Evolutionary conservation across 1,139 yeast genomes (phyloP).

Genomic region (Saccharomyces hybrid): DNA sequence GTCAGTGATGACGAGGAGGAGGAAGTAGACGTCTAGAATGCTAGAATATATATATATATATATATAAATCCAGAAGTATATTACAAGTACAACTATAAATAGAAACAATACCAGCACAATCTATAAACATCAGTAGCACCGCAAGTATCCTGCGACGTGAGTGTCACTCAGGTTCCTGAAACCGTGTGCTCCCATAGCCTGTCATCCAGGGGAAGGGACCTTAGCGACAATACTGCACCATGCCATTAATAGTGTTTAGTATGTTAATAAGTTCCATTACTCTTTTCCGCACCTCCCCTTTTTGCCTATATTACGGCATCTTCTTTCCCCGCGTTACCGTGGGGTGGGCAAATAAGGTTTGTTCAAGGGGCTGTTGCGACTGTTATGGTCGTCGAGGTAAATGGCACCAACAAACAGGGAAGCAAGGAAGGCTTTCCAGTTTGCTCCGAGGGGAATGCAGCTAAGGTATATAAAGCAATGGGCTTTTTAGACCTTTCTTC

Average conservation of each 20-base stretch:
- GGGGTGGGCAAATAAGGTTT: neutral
- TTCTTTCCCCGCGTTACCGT: neutral
- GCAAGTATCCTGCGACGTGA: neutral
- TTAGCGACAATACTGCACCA: neutral
- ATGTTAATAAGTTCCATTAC: neutral
- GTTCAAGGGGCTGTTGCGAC: neutral
- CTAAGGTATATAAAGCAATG: neutral
- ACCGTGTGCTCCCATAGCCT: neutral
- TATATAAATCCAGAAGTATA: neutral
- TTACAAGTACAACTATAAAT: neutral
- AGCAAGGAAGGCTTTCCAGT: neutral
- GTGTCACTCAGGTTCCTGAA: neutral
- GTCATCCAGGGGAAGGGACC: neutral
- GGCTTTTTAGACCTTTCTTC: neutral
- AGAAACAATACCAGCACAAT: neutral
- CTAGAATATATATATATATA: neutral
- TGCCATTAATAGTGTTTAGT: neutral
- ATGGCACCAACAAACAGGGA: neutral
- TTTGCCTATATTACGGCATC: neutral
- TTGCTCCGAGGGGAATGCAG: neutral
- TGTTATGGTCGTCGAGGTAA: neutral
- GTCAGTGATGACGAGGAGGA: slow-evolving; percentile 37
- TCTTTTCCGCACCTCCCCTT: neutral
- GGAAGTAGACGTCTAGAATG: neutral
- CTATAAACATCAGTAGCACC: neutral